Percentiles rank a stretch among this genome's conserved stretches.
Evolutionary conservation across 768 basidiomycete genomes (phyloP).

Genomic region (Lentinula guzmanii): DNA sequence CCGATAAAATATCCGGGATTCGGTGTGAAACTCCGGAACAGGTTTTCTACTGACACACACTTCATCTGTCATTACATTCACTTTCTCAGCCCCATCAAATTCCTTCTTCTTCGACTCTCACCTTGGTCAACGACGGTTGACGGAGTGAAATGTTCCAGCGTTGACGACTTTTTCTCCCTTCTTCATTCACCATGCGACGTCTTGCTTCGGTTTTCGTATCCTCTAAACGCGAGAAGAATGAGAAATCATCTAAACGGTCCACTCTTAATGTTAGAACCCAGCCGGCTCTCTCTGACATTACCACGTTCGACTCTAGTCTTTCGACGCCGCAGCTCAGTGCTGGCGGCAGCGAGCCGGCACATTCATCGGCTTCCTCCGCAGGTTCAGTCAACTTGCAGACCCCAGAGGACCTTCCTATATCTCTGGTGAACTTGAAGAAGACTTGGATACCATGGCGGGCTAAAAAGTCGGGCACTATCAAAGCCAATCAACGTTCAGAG

Average conservation of each 20-base stretch:
- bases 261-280: neutral
- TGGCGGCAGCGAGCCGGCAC: conserved; percentile 27
- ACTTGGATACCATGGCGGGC: conserved; percentile 57
- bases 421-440: conserved; percentile 26
- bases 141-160: neutral
- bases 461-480: conserved; percentile 24
- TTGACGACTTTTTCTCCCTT: neutral
- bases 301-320: conserved; percentile 2
- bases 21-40: neutral
- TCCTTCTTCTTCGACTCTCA: neutral
- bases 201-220: conserved; percentile 52
- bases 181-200: conserved; percentile 46
- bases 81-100: neutral
- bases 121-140: neutral
- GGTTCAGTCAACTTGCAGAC: conserved; percentile 53
- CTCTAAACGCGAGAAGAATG: conserved; percentile 32
- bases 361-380: conserved; percentile 58
- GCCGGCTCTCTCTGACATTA: neutral
- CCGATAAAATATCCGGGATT: neutral
- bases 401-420: conserved; percentile 43
- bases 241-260: conserved; percentile 24
- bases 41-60: neutral
- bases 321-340: conserved; percentile 26
- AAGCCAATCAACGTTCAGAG: conserved; percentile 14
- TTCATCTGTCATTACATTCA: neutral